phyloP scores from a whole-genome alignment of 2,329 filamentous ascomycete species.

The Colletotrichum sp. region DNA sequence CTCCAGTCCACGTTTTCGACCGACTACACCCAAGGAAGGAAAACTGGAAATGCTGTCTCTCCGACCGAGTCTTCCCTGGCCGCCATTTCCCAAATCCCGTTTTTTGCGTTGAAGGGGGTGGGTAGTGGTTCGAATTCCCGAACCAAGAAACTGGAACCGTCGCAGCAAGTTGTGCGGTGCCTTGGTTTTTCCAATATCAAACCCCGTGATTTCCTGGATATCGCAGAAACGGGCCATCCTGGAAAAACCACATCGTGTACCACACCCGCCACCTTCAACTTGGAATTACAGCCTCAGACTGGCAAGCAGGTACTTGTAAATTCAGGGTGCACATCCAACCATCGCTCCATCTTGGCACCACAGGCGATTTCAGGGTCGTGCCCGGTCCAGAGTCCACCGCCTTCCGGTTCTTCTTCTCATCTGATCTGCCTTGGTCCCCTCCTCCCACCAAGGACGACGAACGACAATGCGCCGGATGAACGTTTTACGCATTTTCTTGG shows the following conservation, averaged over 20 bases:
- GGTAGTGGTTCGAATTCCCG: background rate
- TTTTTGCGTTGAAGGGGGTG: background rate
- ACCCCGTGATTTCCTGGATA: background rate
- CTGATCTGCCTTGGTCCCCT: background rate
- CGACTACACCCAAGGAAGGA: background rate
- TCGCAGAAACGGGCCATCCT: background rate
- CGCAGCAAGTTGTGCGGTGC: background rate
- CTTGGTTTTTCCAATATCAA: background rate
- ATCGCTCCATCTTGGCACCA: background rate
- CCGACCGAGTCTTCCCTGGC: background rate
- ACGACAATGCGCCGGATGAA: slow-evolving; percentile 6
- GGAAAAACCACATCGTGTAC: background rate
- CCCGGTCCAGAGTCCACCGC: background rate
- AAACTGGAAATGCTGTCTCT: background rate
- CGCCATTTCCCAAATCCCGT: background rate
- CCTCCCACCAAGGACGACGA: background rate
- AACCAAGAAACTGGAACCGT: slow-evolving; percentile 8
- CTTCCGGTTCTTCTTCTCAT: slow-evolving; percentile 6
- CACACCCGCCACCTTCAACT: background rate
- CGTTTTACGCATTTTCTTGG: background rate
- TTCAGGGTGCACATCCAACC: background rate
- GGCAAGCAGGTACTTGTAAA: background rate
- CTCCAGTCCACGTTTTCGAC: background rate
- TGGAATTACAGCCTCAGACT: background rate
- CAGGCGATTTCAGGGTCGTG: slow-evolving; percentile 2